These are phyloP conservation scores for Sanguinoderma infundibulare DNA, from an alignment of 1,284 basidiomycete species.

Conservation along the genomic window DNA sequence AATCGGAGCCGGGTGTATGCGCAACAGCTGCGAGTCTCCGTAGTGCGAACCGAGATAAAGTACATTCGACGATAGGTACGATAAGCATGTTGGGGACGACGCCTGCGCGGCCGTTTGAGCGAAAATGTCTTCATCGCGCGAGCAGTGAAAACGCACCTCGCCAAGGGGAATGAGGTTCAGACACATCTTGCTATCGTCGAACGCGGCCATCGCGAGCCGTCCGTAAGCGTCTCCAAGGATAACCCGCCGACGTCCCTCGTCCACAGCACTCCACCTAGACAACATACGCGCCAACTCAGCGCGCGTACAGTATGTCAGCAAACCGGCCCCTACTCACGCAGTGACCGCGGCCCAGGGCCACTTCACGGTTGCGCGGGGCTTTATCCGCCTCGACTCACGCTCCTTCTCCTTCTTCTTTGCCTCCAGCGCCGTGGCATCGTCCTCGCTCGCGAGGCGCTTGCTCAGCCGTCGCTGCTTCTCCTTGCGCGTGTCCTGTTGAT, in stretches of 20 bases:
- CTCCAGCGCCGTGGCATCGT: conserved; percentile 43
- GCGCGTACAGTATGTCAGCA: neutral
- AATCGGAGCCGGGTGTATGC: conserved; percentile 52
- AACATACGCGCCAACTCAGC: neutral
- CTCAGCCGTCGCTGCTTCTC: conserved; percentile 57
- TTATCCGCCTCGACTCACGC: conserved; percentile 55
- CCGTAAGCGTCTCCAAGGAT: conserved; percentile 85
- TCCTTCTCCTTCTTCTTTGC: conserved; percentile 61
- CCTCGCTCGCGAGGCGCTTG: conserved; percentile 50
- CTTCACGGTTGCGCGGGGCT: conserved; percentile 53
- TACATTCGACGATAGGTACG: conserved; percentile 76
- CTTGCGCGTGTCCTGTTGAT: conserved; percentile 53
- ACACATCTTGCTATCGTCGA: conserved; percentile 53
- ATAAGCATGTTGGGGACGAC: conserved; percentile 77
- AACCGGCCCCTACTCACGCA: conserved; percentile 47
- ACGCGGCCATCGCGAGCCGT: conserved; percentile 65
- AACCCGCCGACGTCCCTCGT: conserved; percentile 50
- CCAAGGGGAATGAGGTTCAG: conserved; percentile 76
- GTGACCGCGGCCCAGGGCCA: conserved; percentile 78
- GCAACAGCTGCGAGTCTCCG: conserved; percentile 82
- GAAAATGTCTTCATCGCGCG: neutral
- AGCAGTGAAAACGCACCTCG: conserved; percentile 52
- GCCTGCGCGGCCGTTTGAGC: conserved; percentile 47
- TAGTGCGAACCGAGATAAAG: conserved; percentile 85
- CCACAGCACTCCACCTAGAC: conserved; percentile 54